Conservation (phyloP, 1,139 yeast genomes). For the Pichia sp. region DNA sequence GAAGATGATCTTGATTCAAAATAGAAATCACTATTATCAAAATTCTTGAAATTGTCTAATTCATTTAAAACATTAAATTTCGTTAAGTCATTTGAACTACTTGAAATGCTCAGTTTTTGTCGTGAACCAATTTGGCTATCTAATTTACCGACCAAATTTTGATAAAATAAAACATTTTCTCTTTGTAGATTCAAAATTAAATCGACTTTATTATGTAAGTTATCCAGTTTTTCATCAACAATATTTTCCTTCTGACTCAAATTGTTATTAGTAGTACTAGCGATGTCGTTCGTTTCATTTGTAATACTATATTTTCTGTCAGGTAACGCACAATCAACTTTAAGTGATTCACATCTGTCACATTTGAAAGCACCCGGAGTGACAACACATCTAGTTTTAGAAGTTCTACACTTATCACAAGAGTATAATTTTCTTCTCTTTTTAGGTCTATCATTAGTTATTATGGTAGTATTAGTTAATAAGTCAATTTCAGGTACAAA, state of each 20-base stretch:
- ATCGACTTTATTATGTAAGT: neutral
- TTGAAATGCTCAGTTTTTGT: neutral
- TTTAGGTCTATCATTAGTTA: neutral
- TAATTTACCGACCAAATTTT: neutral
- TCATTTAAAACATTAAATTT: neutral
- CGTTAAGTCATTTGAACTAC: neutral
- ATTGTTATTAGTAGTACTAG: neutral
- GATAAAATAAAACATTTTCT: neutral
- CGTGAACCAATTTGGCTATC: neutral
- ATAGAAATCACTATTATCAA: neutral
- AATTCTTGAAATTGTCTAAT: neutral
- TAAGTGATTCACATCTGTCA: neutral
- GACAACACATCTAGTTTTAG: neutral
- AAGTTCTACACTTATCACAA: neutral
- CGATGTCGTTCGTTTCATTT: slow-evolving; percentile 11
- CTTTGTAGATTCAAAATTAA: neutral
- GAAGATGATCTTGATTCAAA: neutral
- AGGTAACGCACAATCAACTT: slow-evolving; percentile 1
- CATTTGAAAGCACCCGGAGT: neutral
- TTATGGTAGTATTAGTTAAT: neutral
- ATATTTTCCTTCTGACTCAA: neutral
- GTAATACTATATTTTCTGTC: slow-evolving; percentile 2
- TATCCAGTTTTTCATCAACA: neutral
- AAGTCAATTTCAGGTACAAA: neutral
- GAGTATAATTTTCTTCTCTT: neutral